Conservation (phyloP, 768 basidiomycete species). For the Hysterangium stoloniferum region DNA sequence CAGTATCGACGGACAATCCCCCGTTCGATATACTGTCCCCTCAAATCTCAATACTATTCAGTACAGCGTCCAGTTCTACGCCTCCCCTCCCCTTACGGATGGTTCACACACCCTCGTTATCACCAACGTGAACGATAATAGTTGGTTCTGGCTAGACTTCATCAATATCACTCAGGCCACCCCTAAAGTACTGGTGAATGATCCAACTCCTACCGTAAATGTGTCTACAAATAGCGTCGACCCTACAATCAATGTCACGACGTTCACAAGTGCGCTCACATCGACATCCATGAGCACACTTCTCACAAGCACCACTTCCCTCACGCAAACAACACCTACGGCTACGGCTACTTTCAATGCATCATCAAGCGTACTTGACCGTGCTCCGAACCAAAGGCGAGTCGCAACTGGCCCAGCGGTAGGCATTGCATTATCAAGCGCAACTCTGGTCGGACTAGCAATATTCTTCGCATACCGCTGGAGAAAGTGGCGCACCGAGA, state of each 20-base stretch:
- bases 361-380: not conserved
- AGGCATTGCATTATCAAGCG: too few species aligned
- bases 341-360: not conserved
- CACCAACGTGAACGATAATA: constrained; percentile 14
- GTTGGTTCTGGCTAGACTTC: constrained; percentile 16
- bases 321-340: not conserved
- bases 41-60: not conserved
- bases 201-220: too few species aligned
- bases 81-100: not conserved
- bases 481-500: too few species aligned
- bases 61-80: not conserved
- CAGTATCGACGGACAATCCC: not conserved
- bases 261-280: too few species aligned
- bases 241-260: too few species aligned
- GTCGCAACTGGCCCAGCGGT: too few species aligned
- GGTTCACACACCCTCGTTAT: constrained; percentile 11
- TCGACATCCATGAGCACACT: not conserved
- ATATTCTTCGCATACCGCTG: too few species aligned
- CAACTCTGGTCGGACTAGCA: too few species aligned
- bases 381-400: too few species aligned
- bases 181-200: too few species aligned
- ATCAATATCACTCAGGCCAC: too few species aligned
- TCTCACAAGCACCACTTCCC: not conserved
- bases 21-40: not conserved
- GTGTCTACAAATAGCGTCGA: too few species aligned